Percentiles rank a stretch among this genome's conserved stretches.
Evolutionary conservation across 805 yeast genomes (phyloP).

Genomic region (Wickerhamomyces bovis): DNA sequence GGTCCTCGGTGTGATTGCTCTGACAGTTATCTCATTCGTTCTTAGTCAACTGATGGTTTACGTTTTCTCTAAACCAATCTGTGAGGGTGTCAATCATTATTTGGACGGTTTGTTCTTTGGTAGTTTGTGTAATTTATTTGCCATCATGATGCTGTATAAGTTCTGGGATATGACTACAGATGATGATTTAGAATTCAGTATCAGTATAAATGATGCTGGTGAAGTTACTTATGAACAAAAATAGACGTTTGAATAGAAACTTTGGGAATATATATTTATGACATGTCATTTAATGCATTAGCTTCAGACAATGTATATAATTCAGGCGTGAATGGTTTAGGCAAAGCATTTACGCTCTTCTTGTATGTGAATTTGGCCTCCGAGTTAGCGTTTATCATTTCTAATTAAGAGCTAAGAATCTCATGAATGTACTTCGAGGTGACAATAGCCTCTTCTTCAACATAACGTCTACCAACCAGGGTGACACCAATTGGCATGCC

Average conservation of each 20-base stretch:
- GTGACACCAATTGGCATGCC: constrained; percentile 52
- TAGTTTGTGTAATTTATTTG: constrained; percentile 69
- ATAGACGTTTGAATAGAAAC: not conserved
- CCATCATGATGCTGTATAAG: constrained; percentile 92
- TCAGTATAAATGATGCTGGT: constrained; percentile 43
- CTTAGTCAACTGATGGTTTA: constrained; percentile 77
- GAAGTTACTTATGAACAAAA: constrained; percentile 20
- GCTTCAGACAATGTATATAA: not conserved
- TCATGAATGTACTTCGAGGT: constrained; percentile 28
- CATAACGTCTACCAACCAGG: constrained; percentile 43
- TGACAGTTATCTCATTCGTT: constrained; percentile 68
- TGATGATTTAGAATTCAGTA: constrained; percentile 91
- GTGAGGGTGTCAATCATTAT: constrained; percentile 73
- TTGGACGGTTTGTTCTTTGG: constrained; percentile 88
- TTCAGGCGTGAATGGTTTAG: not conserved
- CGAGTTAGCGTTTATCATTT: no score
- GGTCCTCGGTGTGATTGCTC: constrained; percentile 80
- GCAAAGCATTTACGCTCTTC: not conserved
- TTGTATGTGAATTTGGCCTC: not conserved
- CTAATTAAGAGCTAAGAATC: no score
- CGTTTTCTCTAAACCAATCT: constrained; percentile 59
- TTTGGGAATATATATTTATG: not conserved
- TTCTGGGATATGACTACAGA: constrained; percentile 94
- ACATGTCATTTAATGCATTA: not conserved
- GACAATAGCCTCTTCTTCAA: constrained; percentile 42